phyloP scores from a whole-genome alignment of 257 asterid species.

The Solanum ossicruentum region DNA sequence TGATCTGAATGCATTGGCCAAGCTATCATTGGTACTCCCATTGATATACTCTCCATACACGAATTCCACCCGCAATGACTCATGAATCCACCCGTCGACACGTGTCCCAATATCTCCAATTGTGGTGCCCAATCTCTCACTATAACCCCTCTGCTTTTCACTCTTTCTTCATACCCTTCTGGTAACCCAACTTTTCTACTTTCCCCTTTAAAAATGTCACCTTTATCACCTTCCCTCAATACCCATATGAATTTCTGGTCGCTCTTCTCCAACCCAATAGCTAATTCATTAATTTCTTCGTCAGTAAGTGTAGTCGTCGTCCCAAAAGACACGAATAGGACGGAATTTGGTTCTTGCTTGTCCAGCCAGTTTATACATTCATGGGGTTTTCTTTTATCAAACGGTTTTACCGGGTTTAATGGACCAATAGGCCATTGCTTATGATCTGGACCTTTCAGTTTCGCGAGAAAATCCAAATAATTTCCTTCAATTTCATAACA shows the following conservation, averaged over 20 bases:
- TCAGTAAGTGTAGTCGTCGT: constrained; percentile 19
- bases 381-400: neutral
- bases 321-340: constrained; percentile 30
- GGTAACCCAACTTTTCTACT: constrained; percentile 12
- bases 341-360: constrained; percentile 17
- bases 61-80: constrained; percentile 48
- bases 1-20: constrained; percentile 59
- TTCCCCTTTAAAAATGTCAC: constrained; percentile 17
- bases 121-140: constrained; percentile 44
- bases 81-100: constrained; percentile 26
- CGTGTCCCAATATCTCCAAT: constrained; percentile 19
- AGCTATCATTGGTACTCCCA: constrained; percentile 31
- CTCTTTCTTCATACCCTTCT: constrained; percentile 13
- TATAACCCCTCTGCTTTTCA: constrained; percentile 7
- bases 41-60: constrained; percentile 26
- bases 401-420: neutral
- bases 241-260: constrained; percentile 29
- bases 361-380: constrained; percentile 28
- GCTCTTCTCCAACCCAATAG: constrained; percentile 28
- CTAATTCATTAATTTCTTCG: constrained; percentile 23
- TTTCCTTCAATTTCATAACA: constrained; percentile 22
- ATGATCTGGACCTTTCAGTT: neutral
- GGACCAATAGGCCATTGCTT: constrained; percentile 39
- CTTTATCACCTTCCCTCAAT: constrained; percentile 36
- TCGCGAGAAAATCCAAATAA: constrained; percentile 21